Evolutionary conservation across 306 rosid species (phyloP).

Genomic region (Sicyos edulis): DNA sequence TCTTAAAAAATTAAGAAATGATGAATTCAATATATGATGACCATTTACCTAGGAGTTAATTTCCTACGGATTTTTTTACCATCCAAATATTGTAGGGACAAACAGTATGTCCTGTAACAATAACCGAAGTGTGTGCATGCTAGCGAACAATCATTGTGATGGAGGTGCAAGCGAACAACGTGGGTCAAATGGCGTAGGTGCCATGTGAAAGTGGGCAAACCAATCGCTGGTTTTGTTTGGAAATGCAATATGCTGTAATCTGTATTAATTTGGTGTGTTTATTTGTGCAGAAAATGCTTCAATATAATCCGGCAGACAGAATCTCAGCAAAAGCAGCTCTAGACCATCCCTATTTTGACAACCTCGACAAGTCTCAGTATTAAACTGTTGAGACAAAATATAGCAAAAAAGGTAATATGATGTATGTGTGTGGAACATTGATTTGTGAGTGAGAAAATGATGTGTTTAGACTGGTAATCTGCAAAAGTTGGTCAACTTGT

Average conservation of each 20-base stretch:
- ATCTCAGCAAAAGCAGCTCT: conserved; percentile 97
- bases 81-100: no score
- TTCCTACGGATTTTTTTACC: no score
- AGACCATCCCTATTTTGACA: conserved; percentile 87
- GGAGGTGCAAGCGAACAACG: no score
- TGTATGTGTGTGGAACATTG: background rate
- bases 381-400: background rate
- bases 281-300: conserved; percentile 70
- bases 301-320: conserved; percentile 73
- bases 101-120: no score
- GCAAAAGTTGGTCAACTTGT: background rate
- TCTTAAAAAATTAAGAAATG: no score
- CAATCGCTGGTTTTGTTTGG: background rate
- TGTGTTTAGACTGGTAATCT: background rate
- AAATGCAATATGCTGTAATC: background rate
- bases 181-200: no score
- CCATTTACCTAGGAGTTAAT: no score
- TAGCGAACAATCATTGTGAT: no score
- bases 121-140: no score
- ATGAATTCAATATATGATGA: no score
- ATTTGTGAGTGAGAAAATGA: background rate
- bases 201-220: background rate
- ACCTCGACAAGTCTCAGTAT: conserved; percentile 84
- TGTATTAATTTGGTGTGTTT: background rate
- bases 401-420: background rate